These are phyloP conservation scores for Singerocomus rubriflavus DNA, from an alignment of 1,284 basidiomycete genomes.

Conservation along the genomic window DNA sequence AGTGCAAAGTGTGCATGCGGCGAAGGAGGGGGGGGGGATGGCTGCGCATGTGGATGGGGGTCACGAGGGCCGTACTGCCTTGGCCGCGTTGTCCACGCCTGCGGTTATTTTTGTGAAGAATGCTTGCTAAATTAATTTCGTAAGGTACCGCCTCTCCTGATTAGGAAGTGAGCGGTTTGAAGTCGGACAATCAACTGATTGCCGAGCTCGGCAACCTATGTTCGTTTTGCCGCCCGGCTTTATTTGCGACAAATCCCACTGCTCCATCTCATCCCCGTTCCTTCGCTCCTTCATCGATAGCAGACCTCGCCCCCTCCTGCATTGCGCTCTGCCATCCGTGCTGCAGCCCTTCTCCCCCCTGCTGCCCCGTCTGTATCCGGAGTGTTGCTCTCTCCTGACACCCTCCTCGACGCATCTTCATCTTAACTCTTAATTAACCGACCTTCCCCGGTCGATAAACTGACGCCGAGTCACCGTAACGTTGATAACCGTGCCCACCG, in stretches of 20 bases:
- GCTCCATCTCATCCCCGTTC: slow-evolving; percentile 29
- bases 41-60: slow-evolving; percentile 20
- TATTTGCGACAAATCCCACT: slow-evolving; percentile 41
- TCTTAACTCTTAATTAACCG: slow-evolving; percentile 39
- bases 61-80: slow-evolving; percentile 28
- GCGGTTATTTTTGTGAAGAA: slow-evolving; percentile 20
- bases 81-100: slow-evolving; percentile 22
- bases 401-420: slow-evolving; percentile 24
- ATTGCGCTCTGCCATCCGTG: slow-evolving; percentile 8
- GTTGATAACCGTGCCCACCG: slow-evolving; percentile 35
- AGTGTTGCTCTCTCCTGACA: slow-evolving; percentile 4
- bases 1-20: too few species aligned
- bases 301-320: slow-evolving; percentile 15
- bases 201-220: slow-evolving; percentile 37
- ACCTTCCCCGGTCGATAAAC: slow-evolving; percentile 40
- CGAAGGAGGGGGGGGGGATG: too few species aligned
- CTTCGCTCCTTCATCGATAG: slow-evolving; percentile 34
- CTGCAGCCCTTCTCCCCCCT: slow-evolving; percentile 1
- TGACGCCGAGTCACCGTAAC: slow-evolving; percentile 40
- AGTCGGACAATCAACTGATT: slow-evolving; percentile 37
- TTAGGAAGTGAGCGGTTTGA: slow-evolving; percentile 35
- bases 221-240: slow-evolving; percentile 38
- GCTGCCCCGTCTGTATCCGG: slow-evolving; percentile 1
- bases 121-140: slow-evolving; percentile 24
- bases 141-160: slow-evolving; percentile 26